Percentiles rank a stretch among this genome's conserved stretches.
Evolutionary conservation across 805 yeast species (phyloP).

Genomic region (Dipodascus albidus): DNA sequence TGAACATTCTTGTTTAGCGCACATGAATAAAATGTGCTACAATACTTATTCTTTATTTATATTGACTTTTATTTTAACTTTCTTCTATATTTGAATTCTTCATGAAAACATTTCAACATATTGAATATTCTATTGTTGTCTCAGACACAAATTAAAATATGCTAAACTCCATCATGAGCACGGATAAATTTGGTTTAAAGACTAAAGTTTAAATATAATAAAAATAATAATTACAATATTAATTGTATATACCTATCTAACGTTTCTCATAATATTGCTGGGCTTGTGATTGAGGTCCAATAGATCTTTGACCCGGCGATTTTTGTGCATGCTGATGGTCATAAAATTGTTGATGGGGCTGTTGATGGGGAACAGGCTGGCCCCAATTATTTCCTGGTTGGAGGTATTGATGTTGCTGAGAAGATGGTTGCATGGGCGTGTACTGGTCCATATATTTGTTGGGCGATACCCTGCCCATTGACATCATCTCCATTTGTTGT

Average conservation of each 20-base stretch:
- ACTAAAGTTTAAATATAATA: not conserved
- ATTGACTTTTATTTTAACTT: too few relatives aligned
- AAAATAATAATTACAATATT: not conserved
- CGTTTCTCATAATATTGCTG: conserved; percentile 2
- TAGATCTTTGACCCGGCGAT: not conserved
- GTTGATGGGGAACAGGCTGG: not conserved
- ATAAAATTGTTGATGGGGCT: not conserved
- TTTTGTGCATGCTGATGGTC: conserved; percentile 1
- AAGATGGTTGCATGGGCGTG: not conserved
- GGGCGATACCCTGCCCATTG: not conserved
- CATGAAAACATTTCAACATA: too few relatives aligned
- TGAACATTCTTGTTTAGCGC: too few relatives aligned
- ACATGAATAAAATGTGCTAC: not conserved
- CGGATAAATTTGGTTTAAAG: too few relatives aligned
- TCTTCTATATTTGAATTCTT: not conserved
- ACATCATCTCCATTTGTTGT: conserved; percentile 1
- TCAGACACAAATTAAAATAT: too few relatives aligned
- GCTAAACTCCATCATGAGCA: too few relatives aligned
- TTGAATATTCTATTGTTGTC: too few relatives aligned
- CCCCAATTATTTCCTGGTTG: not conserved
- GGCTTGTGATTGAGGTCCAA: not conserved
- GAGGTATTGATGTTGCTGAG: not conserved
- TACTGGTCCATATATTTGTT: not conserved
- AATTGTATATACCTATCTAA: not conserved
- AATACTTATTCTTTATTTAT: too few relatives aligned